These are phyloP conservation scores for Zoysia japonica DNA, from an alignment of 176 grass and related monocot species.

Conservation along the genomic window DNA sequence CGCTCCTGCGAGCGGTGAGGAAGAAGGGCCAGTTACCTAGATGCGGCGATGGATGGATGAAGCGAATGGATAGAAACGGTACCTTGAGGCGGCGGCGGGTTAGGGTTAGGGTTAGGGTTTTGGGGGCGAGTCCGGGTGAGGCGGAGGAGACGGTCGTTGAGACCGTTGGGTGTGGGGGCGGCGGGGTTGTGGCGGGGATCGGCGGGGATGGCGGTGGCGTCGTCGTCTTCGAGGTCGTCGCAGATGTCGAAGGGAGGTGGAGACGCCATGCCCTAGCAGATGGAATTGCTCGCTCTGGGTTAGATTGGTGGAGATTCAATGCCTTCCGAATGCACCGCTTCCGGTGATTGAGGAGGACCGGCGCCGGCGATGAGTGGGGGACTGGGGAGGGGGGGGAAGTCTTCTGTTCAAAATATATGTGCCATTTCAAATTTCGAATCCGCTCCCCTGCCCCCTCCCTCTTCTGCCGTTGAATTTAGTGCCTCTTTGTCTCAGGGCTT, in stretches of 20 bases:
- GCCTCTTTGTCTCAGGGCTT: too few relatives aligned
- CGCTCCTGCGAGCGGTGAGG: neutral
- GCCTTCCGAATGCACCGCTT: neutral
- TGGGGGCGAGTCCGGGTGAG: constrained; percentile 45
- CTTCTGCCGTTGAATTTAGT: too few relatives aligned
- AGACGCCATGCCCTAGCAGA: constrained; percentile 27
- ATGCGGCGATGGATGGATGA: neutral
- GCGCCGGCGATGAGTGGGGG: too few relatives aligned
- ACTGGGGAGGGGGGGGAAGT: too few relatives aligned
- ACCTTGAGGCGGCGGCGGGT: constrained; percentile 21
- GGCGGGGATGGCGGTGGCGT: neutral
- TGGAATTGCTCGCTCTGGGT: neutral
- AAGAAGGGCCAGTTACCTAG: neutral
- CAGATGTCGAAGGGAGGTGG: constrained; percentile 39
- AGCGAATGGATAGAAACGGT: neutral
- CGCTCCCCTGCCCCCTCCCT: too few relatives aligned
- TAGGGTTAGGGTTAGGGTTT: constrained; percentile 54
- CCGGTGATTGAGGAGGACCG: too few relatives aligned
- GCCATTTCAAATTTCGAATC: too few relatives aligned
- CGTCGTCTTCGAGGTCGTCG: constrained; percentile 40
- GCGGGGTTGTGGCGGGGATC: neutral
- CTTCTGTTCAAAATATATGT: too few relatives aligned
- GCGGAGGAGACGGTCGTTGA: constrained; percentile 72
- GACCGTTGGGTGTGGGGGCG: constrained; percentile 70
- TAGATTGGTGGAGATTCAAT: neutral